These are phyloP conservation scores for Rhynchospora breviuscula DNA, from an alignment of 176 grass and related monocot species.

Conservation along the genomic window DNA sequence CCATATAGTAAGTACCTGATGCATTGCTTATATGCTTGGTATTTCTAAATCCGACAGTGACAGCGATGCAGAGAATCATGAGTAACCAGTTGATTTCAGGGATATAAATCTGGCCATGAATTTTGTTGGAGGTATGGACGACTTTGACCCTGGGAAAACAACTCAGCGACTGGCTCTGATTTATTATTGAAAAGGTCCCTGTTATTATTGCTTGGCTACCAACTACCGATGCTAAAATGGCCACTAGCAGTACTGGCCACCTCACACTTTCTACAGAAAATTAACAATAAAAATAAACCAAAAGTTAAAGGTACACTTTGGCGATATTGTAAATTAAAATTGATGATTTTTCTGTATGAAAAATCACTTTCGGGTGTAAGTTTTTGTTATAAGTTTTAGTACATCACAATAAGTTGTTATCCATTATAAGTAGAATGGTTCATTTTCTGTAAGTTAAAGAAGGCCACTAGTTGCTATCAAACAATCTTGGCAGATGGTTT, in stretches of 20 bases:
- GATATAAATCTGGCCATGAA: slow-evolving; percentile 97
- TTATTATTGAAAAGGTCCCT: slow-evolving; percentile 97
- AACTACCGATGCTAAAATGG: slow-evolving; percentile 91
- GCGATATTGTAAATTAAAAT: neutral
- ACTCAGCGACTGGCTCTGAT: slow-evolving; percentile 85
- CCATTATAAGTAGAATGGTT: neutral
- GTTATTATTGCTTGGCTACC: slow-evolving; percentile 99
- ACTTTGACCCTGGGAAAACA: slow-evolving; percentile 99
- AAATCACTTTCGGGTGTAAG: neutral
- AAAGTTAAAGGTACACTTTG: neutral
- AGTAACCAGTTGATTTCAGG: slow-evolving; percentile 99
- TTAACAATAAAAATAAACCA: neutral
- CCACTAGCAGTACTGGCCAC: slow-evolving; percentile 76
- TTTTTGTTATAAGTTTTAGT: neutral
- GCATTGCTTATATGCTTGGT: slow-evolving; percentile 97
- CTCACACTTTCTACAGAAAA: slow-evolving; percentile 57
- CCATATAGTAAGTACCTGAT: slow-evolving; percentile 44
- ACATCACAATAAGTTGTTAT: neutral
- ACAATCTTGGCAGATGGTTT: neutral
- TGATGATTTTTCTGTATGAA: neutral
- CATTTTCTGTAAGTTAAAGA: neutral
- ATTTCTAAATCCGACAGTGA: slow-evolving; percentile 93
- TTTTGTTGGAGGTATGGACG: slow-evolving; percentile 83
- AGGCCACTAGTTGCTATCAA: slow-evolving; percentile 4
- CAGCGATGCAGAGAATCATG: slow-evolving; percentile 91